Evolutionary conservation across 2,329 filamentous ascomycete genomes (phyloP), one percentile per base, ranked within the genome.

Genomic region (Epichloe uncinata): DNA sequence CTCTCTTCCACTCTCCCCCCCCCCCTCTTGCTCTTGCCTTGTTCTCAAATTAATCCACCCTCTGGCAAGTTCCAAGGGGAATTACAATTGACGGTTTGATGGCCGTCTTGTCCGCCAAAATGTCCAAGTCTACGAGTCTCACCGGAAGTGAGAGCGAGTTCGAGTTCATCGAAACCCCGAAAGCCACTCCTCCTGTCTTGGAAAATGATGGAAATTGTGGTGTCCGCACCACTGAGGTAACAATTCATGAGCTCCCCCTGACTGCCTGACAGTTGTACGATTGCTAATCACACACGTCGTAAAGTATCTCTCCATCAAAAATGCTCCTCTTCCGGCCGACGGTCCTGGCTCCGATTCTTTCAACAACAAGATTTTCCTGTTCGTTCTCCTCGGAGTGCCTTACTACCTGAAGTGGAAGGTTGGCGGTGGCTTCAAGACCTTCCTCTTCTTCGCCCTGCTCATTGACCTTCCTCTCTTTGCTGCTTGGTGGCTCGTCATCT

Each of bases 321-420:
- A 97, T 80, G 87, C 83, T 46, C 89, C 93, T 56, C 81, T 97
- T 42, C 93, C 93, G 37, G 91, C 90, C 57, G 93, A 98, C 67
- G 87, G 81, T 47, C 73, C 88, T 47, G 86, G 89, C 57, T 82
- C 78, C 67, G 88, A 95, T 58, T 82, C 74, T 69, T 98, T 97
- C 81, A 90, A 84, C 71, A 95, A 93, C 72, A 71, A 75, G 59
- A 70, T 85, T 60, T 82, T 97, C 58, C 74, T 87, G 66, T 75
- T 77, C 58, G 67, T 91, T 54, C 67, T 95, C 54, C 66, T 80
- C 54, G 68, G 79, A 52, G 75, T 94, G 42, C 91, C 93, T 26
- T 81, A 76, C 66, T 97, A 86, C 70, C 63, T 95, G 52, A 81
- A 87, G 56, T 90, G 86, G 73, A 88, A 95, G 58, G 79, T 87